Conservation (phyloP, 2,329 filamentous ascomycete species). For the Aspergillus puulaauensis region DNA sequence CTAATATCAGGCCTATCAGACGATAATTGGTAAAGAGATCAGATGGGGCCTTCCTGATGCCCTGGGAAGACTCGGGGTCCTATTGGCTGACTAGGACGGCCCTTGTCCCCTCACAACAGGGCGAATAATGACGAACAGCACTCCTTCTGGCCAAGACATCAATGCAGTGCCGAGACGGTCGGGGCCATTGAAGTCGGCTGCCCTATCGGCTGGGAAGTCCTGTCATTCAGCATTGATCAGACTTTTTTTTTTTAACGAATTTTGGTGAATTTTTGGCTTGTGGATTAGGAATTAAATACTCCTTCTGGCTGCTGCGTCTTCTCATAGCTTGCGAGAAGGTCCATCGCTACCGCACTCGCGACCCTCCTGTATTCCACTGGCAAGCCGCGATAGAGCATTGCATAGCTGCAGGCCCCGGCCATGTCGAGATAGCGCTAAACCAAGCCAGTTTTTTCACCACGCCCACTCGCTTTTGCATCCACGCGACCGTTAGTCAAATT, state of each 20-base stretch:
- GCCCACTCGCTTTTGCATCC: neutral
- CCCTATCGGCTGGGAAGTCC: constrained; percentile 3
- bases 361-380: neutral
- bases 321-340: neutral
- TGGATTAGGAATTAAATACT: neutral
- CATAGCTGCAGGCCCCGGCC: neutral
- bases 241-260: neutral
- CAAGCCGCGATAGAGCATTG: neutral
- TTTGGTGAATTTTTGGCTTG: neutral
- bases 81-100: neutral
- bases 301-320: neutral
- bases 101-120: neutral
- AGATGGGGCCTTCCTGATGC: neutral
- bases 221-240: neutral
- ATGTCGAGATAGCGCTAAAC: constrained; percentile 7
- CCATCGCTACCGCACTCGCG: neutral
- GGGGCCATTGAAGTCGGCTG: neutral
- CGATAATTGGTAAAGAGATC: neutral
- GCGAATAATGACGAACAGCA: neutral
- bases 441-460: constrained; percentile 7
- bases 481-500: neutral
- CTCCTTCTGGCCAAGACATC: neutral
- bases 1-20: constrained; percentile 13
- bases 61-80: neutral
- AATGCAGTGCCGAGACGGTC: neutral